Base-by-base conservation (phyloP, 1,139 yeast species). In the Sugiyamaella paludigena region DNA sequence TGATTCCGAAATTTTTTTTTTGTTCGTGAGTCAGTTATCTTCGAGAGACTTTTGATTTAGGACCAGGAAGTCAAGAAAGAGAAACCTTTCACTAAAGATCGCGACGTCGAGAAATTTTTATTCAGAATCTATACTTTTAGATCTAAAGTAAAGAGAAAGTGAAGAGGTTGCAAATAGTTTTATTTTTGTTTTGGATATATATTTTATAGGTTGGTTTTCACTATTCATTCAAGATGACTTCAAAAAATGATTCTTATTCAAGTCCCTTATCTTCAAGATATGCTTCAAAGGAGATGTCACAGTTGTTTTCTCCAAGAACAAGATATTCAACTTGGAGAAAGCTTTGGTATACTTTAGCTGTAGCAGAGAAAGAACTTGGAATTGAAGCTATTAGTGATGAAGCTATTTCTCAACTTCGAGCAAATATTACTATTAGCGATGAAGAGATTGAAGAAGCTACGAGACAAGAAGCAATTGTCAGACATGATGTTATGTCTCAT, bases 401-500 rank as follows among this genome's bases (percentile, higher is more conserved):
- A 66, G 98, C 98, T 47, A 80, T 92, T 59, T 85, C 79, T 63
- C 87, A 92, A 74, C 84, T 92, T 91, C 74, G 78, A 56, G 69
- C 76, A 19, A 84, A 92, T 68, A 74, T 91, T 63, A 79, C 72
- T 49, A 88, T 92, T 71, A 84, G 97, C 19, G 98, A 92, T 68
- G 92, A 87, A 59, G 98, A 94, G 65, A 88, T 94, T 58, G 87
- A 76, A 49, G 87, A 77, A 52, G 98, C 98, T 40, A 76, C 92
- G 48, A 81, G 80, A 64, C 98, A 92, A 74, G 99, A 92, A 71
- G 96, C 98, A 51, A 89, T 86, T 68, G 98, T 92, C 49, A 86
- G 99, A 75, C 99, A 92, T 71, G 99, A 92, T 70, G 99, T 92
- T 61, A 92, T 92, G 99, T 96, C 98, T 51, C 98, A 92, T 63